A percentile compares a stretch with the other conserved stretches of the same genome.
phyloP scores from a whole-genome alignment of 257 asterid genomes.

The Solanum pinnatisectum region DNA sequence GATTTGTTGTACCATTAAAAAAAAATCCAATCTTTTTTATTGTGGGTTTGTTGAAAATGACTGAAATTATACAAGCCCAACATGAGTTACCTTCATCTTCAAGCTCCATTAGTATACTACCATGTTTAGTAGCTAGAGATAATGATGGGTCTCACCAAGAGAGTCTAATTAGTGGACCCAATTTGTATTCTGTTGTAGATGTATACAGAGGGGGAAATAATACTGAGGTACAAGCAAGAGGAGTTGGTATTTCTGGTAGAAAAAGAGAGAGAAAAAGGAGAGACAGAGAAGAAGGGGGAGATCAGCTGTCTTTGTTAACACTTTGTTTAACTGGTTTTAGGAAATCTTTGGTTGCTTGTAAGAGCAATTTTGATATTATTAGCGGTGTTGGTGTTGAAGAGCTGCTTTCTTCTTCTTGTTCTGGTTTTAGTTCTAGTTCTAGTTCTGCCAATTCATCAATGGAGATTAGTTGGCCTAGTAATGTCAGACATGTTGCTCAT shows the following conservation, averaged over 20 bases:
- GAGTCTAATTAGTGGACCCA: neutral
- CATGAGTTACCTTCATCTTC: constrained; percentile 48
- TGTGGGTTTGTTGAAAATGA: constrained; percentile 28
- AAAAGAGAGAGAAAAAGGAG: constrained; percentile 18
- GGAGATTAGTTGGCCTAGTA: constrained; percentile 43
- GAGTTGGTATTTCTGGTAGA: neutral
- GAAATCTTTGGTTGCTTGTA: constrained; percentile 36
- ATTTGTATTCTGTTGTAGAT: constrained; percentile 12
- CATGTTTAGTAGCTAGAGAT: constrained; percentile 8
- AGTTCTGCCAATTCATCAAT: neutral
- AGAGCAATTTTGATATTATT: constrained; percentile 6
- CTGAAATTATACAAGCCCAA: constrained; percentile 39
- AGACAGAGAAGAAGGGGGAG: constrained; percentile 33
- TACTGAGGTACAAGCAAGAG: constrained; percentile 10
- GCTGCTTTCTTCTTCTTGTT: constrained; percentile 10
- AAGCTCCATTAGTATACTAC: constrained; percentile 28
- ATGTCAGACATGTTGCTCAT: constrained; percentile 57
- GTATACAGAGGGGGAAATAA: constrained; percentile 15
- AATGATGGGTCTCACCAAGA: constrained; percentile 54
- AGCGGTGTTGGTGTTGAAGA: constrained; percentile 6
- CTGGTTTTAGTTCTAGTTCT: neutral
- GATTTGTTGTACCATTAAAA: neutral
- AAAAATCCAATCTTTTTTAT: constrained; percentile 17
- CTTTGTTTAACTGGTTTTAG: constrained; percentile 34
- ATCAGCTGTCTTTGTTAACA: constrained; percentile 27